These are phyloP conservation scores for Aureobasidium sp. DNA, from an alignment of 2,329 filamentous ascomycete genomes.

Conservation along the genomic window DNA sequence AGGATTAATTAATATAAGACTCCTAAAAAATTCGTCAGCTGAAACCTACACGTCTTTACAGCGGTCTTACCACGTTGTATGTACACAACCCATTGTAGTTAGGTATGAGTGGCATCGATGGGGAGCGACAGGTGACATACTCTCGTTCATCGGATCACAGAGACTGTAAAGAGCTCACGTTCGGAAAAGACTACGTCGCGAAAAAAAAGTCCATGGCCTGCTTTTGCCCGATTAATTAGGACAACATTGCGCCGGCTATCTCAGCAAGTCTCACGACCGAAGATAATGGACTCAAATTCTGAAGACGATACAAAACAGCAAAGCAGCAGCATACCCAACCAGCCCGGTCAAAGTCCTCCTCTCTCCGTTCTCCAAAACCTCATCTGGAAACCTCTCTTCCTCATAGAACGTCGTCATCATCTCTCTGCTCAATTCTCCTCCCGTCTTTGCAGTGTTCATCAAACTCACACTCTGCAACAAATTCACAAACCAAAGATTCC, in stretches of 20 bases:
- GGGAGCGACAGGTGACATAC: no score
- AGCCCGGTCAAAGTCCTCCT: conserved; percentile 19
- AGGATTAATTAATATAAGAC: no score
- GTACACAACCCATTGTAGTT: neutral
- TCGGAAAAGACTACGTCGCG: no score
- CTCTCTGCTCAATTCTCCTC: conserved; percentile 20
- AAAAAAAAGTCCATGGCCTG: neutral
- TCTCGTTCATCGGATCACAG: no score
- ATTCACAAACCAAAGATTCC: conserved; percentile 24
- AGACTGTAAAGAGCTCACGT: no score
- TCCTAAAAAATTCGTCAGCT: no score
- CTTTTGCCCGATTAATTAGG: no score
- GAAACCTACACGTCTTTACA: neutral
- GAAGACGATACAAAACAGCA: conserved; percentile 10
- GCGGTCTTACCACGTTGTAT: neutral
- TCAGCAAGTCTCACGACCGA: neutral
- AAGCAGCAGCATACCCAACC: conserved; percentile 17
- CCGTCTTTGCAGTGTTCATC: conserved; percentile 13
- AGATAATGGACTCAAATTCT: neutral
- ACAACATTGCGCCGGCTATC: no score
- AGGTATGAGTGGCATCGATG: neutral
- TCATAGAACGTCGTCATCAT: conserved; percentile 22
- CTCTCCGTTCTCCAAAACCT: conserved; percentile 19
- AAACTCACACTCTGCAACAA: conserved; percentile 21
- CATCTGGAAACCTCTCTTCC: conserved; percentile 27